phyloP scores from a whole-genome alignment of 1,139 yeast species.

The Taiozyma sp. region DNA sequence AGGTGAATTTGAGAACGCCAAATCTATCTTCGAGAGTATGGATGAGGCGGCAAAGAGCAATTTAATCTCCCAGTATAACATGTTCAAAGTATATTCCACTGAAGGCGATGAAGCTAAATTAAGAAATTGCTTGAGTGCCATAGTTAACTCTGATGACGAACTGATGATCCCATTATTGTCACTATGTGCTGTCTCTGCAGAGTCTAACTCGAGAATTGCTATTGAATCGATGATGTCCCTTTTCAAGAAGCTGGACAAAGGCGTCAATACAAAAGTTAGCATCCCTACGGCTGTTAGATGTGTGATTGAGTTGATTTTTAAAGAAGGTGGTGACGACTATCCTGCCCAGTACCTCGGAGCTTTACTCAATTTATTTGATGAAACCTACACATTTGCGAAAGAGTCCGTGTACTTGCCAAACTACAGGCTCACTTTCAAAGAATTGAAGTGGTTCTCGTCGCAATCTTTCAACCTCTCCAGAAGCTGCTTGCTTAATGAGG shows the following conservation, averaged over 20 bases:
- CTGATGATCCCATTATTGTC: conserved; percentile 17
- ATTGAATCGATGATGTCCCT: conserved; percentile 18
- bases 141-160: conserved; percentile 11
- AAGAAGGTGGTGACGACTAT: conserved; percentile 8
- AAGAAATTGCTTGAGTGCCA: conserved; percentile 5
- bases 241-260: conserved; percentile 13
- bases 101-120: conserved; percentile 12
- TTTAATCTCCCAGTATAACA: conserved; percentile 25
- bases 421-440: conserved; percentile 12
- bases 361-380: conserved; percentile 11
- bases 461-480: conserved; percentile 16
- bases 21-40: conserved; percentile 15
- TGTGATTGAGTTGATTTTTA: conserved; percentile 22
- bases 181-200: conserved; percentile 16
- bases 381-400: conserved; percentile 14
- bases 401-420: conserved; percentile 4
- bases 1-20: conserved; percentile 14
- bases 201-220: conserved; percentile 13
- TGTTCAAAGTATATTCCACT: conserved; percentile 21
- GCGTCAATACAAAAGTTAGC: conserved; percentile 11
- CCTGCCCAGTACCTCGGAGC: conserved; percentile 8
- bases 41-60: conserved; percentile 13
- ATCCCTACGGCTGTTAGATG: conserved; percentile 21
- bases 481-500: conserved; percentile 7
- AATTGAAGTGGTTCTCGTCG: conserved; percentile 19